Evolutionary conservation across 2,329 filamentous ascomycete genomes (phyloP), one percentile per base, ranked within the genome.

Genomic region (Microdochium bolleyi): DNA sequence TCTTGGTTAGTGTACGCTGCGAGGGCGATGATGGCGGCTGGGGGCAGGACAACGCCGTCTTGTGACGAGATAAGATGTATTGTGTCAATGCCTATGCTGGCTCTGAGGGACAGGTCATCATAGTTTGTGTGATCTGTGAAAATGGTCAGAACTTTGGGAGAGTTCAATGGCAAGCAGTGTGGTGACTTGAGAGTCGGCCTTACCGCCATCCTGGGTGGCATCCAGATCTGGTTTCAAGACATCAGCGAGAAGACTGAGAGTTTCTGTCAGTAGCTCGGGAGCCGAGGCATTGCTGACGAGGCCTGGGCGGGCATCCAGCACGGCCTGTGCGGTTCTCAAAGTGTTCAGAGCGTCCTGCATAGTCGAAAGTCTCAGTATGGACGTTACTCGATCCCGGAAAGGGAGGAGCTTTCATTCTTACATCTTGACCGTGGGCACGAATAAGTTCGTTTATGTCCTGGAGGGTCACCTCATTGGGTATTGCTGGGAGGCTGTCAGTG

Each of bases 1-100:
- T 48, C 48, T 5, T 56, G 13, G 46, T 71, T 57, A 13, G 64
- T 67, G 49, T 67, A 64, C 7, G n/a, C 41, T 8, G 19, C 19
- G 9, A 46, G 19, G 7, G 21, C 21, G 4, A 46, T 11, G 21
- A 19, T 24, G n/a, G 41, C 41, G 5, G 41, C 7, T 22, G n/a
- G 9, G 7, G 41, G 19, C 41, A 46, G 19, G 16, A 22, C 21
- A 7, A 22, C 7, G 3, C 19, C 41, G 41, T 46, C 41, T 46
- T 46, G 41, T 22, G 41, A 46, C 7, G 21, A 11, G n/a, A 46
- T 24, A 5, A 46, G 21, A 22, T 46, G 41, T 21, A 46, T 22
- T 19, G 22, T 19, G 13, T 46, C 41, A 19, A 46, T 22, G 19
- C 41, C 41, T 19, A 24, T 46, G 19, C 41, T 46, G 9, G 41